phyloP scores from a whole-genome alignment of 345 rosid genomes.

The Salix arbutifolia region DNA sequence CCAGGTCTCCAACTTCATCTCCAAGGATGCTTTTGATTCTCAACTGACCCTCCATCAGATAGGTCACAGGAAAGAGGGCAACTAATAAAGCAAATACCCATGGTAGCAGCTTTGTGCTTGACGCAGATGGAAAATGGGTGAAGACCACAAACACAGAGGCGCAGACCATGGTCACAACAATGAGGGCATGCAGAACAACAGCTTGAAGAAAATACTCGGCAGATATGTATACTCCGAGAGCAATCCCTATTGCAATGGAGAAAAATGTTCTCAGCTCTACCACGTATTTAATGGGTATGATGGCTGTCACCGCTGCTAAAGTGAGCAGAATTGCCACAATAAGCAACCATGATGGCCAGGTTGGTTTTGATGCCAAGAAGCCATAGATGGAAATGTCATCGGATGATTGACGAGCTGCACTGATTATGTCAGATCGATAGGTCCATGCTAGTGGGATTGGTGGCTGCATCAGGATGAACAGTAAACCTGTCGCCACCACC shows the following conservation, averaged over 20 bases:
- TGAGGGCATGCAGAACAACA: conserved; percentile 74
- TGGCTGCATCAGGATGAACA: conserved; percentile 91
- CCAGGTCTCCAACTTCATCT: conserved; percentile 47
- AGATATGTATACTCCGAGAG: conserved; percentile 90
- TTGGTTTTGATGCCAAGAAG: conserved; percentile 82
- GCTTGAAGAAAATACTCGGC: conserved; percentile 99
- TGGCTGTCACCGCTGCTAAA: conserved; percentile 77
- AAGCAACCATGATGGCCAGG: conserved; percentile 99
- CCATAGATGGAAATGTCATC: conserved; percentile 97
- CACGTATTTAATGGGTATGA: conserved; percentile 81
- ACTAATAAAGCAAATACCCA: conserved; percentile 96
- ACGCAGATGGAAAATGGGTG: conserved; percentile 98
- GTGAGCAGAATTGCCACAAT: conserved; percentile 78
- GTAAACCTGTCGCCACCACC: conserved; percentile 81
- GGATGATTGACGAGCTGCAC: conserved; percentile 84
- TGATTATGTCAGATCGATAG: conserved; percentile 73
- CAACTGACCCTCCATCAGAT: conserved; percentile 92
- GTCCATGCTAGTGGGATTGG: conserved; percentile 85
- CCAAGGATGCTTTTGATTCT: conserved; percentile 63
- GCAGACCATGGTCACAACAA: conserved; percentile 79
- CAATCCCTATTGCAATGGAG: conserved; percentile 76
- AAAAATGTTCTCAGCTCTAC: conserved; percentile 83
- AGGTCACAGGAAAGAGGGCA: conserved; percentile 93
- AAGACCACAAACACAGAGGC: conserved; percentile 84
- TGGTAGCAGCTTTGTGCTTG: conserved; percentile 90